These are phyloP conservation scores for Tetragonia tetragonoides DNA, from an alignment of 148 eudicot species.

Conservation along the genomic window DNA sequence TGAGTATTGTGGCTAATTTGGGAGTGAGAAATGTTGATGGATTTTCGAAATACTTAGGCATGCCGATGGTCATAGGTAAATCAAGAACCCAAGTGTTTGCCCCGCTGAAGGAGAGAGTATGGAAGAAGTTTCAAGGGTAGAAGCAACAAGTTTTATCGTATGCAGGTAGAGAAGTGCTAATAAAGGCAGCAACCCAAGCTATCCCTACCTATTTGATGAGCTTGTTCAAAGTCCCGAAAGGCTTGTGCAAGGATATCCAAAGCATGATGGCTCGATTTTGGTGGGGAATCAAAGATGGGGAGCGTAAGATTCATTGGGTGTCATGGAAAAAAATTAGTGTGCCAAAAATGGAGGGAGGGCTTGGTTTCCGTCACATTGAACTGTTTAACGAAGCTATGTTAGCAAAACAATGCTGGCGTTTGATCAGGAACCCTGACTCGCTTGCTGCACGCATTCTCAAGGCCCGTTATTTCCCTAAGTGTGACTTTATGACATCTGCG, in stretches of 20 bases:
- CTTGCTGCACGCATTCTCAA: not conserved
- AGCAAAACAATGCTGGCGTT: not conserved
- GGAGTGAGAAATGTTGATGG: too few species aligned
- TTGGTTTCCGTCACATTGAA: not conserved
- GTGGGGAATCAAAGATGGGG: not conserved
- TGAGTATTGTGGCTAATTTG: too few species aligned
- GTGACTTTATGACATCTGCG: not conserved
- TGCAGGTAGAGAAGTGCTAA: too few species aligned
- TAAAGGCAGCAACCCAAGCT: too few species aligned
- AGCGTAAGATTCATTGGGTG: not conserved
- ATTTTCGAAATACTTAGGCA: too few species aligned
- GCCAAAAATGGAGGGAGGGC: not conserved
- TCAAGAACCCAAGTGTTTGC: too few species aligned
- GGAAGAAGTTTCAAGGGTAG: too few species aligned
- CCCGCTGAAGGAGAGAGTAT: too few species aligned
- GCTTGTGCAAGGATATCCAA: not conserved
- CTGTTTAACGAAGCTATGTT: not conserved
- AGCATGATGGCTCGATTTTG: not conserved
- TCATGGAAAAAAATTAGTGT: not conserved
- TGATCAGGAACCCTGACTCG: not conserved
- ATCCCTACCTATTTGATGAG: not conserved
- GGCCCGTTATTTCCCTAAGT: not conserved
- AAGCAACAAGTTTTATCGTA: too few species aligned
- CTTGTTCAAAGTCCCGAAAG: not conserved
- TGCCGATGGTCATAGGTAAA: too few species aligned